Percentiles rank a stretch among this genome's conserved stretches.
phyloP scores from a whole-genome alignment of 2,329 filamentous ascomycete species.

The Stemphylium beticola region DNA sequence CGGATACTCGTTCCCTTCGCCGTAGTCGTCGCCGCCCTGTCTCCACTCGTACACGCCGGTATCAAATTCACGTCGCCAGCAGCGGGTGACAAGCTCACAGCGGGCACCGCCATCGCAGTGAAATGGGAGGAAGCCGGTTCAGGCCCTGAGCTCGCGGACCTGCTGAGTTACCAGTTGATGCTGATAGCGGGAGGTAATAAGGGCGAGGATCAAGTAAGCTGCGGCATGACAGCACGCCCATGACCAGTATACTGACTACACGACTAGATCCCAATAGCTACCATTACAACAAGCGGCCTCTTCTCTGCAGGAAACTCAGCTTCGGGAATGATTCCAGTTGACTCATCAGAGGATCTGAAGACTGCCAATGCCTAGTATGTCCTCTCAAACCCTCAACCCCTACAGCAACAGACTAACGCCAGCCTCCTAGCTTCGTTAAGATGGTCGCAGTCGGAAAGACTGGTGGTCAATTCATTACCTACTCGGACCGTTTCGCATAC shows the following conservation, averaged over 20 bases:
- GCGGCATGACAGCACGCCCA: neutral
- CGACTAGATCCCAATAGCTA: slow-evolving; percentile 12
- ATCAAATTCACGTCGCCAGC: slow-evolving; percentile 61
- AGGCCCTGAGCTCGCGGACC: slow-evolving; percentile 57
- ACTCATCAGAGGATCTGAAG: slow-evolving; percentile 39
- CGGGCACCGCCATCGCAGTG: slow-evolving; percentile 59
- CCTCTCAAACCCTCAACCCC: neutral
- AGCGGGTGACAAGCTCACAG: slow-evolving; percentile 58
- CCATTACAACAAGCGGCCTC: slow-evolving; percentile 54
- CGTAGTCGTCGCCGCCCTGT: slow-evolving; percentile 47
- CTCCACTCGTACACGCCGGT: slow-evolving; percentile 57
- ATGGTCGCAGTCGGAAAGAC: slow-evolving; percentile 63
- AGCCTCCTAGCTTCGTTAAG: slow-evolving; percentile 37
- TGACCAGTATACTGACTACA: slow-evolving; percentile 1
- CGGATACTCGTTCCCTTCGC: slow-evolving; percentile 35
- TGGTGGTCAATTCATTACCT: slow-evolving; percentile 64
- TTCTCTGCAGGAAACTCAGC: slow-evolving; percentile 54
- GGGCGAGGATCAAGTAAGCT: slow-evolving; percentile 54
- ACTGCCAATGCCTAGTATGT: slow-evolving; percentile 63
- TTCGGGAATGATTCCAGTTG: slow-evolving; percentile 33
- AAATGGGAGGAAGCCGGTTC: slow-evolving; percentile 64
- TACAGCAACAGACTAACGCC: slow-evolving; percentile 11
- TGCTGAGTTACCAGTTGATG: slow-evolving; percentile 63
- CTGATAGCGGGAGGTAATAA: slow-evolving; percentile 67
- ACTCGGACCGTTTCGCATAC: slow-evolving; percentile 69